A percentile compares a stretch with the other conserved stretches of the same genome.
Conservation (phyloP, 129 eudicot genomes). For the Flaveria bidentis region DNA sequence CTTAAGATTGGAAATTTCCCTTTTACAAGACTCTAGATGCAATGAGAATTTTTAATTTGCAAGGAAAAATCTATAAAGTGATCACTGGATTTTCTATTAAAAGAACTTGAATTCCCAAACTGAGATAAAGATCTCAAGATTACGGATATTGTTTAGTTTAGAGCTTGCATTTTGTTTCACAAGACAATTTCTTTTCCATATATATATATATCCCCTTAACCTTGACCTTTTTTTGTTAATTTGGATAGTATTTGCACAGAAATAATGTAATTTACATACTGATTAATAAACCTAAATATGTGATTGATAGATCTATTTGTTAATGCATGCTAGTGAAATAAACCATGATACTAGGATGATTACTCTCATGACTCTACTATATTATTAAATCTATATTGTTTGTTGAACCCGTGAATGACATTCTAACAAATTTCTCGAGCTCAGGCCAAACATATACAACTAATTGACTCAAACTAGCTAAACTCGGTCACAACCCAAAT, state of each 20-base stretch:
- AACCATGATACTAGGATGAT: neutral
- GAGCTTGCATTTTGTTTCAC: neutral
- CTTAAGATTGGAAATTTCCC: neutral
- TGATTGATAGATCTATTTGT: neutral
- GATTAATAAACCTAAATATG: neutral
- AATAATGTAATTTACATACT: conserved; percentile 1
- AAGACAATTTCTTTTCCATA: neutral
- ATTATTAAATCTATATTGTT: neutral
- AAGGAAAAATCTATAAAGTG: neutral
- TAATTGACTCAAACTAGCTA: neutral
- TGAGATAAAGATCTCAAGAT: neutral
- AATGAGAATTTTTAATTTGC: neutral
- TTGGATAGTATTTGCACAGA: neutral
- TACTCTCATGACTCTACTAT: neutral
- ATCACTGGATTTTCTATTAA: neutral
- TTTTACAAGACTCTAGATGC: neutral
- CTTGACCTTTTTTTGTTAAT: neutral
- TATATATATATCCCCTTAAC: neutral
- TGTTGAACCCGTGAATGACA: neutral
- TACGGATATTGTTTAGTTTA: neutral
- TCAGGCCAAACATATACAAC: neutral
- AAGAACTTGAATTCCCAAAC: neutral
- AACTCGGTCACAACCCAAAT: neutral
- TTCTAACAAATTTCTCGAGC: conserved; percentile 3
- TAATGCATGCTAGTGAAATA: neutral